These are phyloP conservation scores for Wickerhamiella alocasiicola DNA, from an alignment of 805 yeast genomes.

Conservation along the genomic window DNA sequence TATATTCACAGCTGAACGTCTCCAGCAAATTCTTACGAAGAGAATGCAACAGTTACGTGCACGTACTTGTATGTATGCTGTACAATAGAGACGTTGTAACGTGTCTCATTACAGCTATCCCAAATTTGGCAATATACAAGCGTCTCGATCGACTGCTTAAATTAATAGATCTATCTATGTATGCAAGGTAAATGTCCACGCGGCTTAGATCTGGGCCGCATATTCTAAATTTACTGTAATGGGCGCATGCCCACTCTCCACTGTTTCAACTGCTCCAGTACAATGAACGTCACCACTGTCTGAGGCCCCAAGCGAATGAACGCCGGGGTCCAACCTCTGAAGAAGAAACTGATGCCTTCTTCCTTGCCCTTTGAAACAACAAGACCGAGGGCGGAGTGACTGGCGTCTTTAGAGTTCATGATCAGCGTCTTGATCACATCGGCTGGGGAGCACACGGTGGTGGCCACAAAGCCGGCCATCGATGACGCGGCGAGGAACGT, in stretches of 20 bases:
- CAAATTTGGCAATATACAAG: too few species aligned
- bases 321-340: slow-evolving; percentile 85
- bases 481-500: slow-evolving; percentile 74
- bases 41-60: too few species aligned
- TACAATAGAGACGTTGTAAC: too few species aligned
- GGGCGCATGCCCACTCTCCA: slow-evolving; percentile 25
- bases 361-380: slow-evolving; percentile 39
- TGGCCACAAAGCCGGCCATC: slow-evolving; percentile 76
- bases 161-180: too few species aligned
- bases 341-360: slow-evolving; percentile 72
- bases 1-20: too few species aligned
- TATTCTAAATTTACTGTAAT: too few species aligned
- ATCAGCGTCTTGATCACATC: slow-evolving; percentile 83
- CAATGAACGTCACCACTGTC: slow-evolving; percentile 32
- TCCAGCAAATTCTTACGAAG: too few species aligned
- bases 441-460: slow-evolving; percentile 86
- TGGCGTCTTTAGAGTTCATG: slow-evolving; percentile 42
- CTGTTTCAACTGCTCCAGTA: slow-evolving; percentile 29
- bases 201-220: too few species aligned
- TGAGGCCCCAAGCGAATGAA: slow-evolving; percentile 74
- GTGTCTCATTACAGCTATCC: too few species aligned
- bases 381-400: slow-evolving; percentile 28
- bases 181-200: too few species aligned
- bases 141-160: too few species aligned
- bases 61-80: too few species aligned